phyloP scores from a whole-genome alignment of 306 rosid genomes.

The Prinsepia uniflora region DNA sequence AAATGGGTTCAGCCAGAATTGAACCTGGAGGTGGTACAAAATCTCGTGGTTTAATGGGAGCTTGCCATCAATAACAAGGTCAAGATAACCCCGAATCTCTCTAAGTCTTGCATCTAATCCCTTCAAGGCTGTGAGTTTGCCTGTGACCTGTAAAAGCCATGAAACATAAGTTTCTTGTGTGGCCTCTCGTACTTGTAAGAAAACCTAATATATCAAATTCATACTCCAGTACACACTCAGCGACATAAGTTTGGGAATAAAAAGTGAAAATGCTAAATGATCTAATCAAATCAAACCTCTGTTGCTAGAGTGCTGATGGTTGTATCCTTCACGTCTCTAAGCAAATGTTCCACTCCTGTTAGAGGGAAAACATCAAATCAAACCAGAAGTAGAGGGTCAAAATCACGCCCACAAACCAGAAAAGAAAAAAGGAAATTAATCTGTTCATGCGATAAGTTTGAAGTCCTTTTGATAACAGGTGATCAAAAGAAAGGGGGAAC shows the following conservation, averaged over 20 bases:
- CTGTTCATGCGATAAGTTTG: neutral
- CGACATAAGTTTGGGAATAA: too few species aligned
- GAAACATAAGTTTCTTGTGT: neutral
- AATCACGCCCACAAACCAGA: neutral
- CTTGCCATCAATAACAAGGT: slow-evolving; percentile 66
- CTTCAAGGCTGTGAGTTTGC: slow-evolving; percentile 75
- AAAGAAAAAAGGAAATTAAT: neutral
- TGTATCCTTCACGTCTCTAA: slow-evolving; percentile 65
- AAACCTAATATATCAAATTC: neutral
- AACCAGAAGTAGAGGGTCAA: neutral
- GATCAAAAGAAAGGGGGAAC: neutral
- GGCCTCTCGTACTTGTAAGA: too few species aligned
- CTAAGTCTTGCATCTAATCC: slow-evolving; percentile 70
- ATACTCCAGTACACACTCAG: neutral
- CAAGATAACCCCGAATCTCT: slow-evolving; percentile 71
- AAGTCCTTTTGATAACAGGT: neutral
- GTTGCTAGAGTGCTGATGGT: slow-evolving; percentile 83
- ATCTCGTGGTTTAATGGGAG: slow-evolving; percentile 88
- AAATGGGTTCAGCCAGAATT: neutral
- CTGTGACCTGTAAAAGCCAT: slow-evolving; percentile 43
- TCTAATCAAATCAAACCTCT: slow-evolving; percentile 40
- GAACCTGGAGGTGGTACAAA: slow-evolving; percentile 76
- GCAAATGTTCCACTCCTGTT: slow-evolving; percentile 55
- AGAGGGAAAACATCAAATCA: neutral
- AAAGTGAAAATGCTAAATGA: neutral